Evolutionary conservation across 2,329 filamentous ascomycete genomes (phyloP), one percentile per base, ranked within the genome.

Genomic region (Daldinia eschscholtzii): DNA sequence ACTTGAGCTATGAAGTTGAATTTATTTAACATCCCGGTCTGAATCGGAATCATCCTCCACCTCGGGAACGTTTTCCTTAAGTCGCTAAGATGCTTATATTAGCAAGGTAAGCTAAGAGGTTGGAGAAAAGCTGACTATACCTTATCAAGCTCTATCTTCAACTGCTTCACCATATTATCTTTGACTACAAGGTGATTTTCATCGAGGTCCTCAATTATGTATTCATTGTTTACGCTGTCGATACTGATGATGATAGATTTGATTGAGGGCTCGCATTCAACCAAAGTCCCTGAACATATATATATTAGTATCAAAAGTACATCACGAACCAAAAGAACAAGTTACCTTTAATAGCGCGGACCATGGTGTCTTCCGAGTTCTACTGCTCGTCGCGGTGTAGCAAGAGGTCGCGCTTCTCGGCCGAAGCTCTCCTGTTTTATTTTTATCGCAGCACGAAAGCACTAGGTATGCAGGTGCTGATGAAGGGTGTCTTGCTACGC

Each of bases 201-300:
- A 80, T 94, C 92, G 1, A 94, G 86, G 70, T 94, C 91, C 75
- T 94, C 91, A 70, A 94, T 92, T 76, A 95, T 92, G 78, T 89
- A 93, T 71, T 91, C 89, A 79, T 94, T 89, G 72, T 86, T 85
- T 64, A 88, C 84, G 74, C 84, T 87, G 80, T 95, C 91, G 73
- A 95, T 92, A 76, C 90, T 92, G 74, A 92, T 84, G 76, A 95
- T 91, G 83, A 94, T 93, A 70, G 92, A 92, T 81, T 94, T 94
- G 85, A 95, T 94, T 50, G 91, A 93, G n/a, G 92, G 91, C 78
- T 95, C 92, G 81, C 91, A 93, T 80, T 93, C 89, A 80, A 95
- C 89, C 71, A 95, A 86, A 30, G 93, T 90, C 70, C 92, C 92
- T 88, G 58, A 20, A 64, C 41, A 28, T 52, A 63, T 62, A 28